Conservation (phyloP, 1,284 basidiomycete species). For the Butyriboletus pseudospeciosus region DNA sequence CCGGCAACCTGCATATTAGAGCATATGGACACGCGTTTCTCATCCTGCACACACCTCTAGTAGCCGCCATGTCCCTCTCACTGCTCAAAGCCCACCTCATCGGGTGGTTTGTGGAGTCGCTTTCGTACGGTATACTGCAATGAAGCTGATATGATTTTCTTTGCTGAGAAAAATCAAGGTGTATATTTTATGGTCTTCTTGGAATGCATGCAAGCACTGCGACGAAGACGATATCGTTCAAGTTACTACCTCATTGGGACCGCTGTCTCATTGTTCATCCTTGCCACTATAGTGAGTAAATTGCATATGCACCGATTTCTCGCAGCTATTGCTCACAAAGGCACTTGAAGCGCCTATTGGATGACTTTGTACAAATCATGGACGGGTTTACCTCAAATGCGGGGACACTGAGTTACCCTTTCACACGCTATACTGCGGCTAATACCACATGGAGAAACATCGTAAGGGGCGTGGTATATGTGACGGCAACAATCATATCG, state of each 20-base stretch:
- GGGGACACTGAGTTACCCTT: conserved; percentile 6
- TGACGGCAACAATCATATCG: conserved; percentile 16
- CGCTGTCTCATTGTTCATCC: conserved; percentile 17
- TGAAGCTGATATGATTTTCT: too few relatives aligned
- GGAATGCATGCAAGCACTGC: conserved; percentile 13
- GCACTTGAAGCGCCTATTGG: conserved; percentile 11
- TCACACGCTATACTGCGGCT: conserved; percentile 6
- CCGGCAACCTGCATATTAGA: neutral
- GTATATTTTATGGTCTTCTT: conserved; percentile 13
- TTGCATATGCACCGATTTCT: neutral
- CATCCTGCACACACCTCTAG: neutral
- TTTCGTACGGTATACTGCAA: conserved; percentile 12
- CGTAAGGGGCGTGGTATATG: conserved; percentile 12
- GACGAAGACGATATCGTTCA: conserved; percentile 5
- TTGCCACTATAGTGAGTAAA: conserved; percentile 13
- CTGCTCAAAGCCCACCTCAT: conserved; percentile 10
- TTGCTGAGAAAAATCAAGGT: conserved; percentile 3
- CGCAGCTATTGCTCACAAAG: neutral
- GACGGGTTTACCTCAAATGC: conserved; percentile 18
- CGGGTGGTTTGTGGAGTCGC: conserved; percentile 14
- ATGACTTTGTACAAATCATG: conserved; percentile 12
- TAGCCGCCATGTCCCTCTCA: neutral
- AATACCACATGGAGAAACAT: conserved; percentile 7
- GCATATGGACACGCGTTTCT: neutral
- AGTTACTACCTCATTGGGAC: conserved; percentile 18